Evolutionary conservation across 768 basidiomycete species (phyloP).

Genomic region (Tylopilus vinaceipallidus): DNA sequence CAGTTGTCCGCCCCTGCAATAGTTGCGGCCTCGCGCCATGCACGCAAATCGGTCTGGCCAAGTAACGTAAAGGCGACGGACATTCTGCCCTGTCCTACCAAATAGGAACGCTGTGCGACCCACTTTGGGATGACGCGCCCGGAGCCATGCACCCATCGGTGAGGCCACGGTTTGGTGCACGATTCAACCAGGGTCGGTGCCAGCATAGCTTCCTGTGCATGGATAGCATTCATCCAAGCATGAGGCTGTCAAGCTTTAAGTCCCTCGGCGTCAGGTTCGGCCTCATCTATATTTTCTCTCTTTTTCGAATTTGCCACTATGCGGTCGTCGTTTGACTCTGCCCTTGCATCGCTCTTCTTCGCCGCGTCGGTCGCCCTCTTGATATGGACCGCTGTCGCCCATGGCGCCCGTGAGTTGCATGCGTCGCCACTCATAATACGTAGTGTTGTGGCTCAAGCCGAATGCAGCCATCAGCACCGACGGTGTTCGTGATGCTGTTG

Average conservation of each 20-base stretch:
- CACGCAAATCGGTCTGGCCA: too few species aligned
- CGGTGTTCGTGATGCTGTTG: background rate
- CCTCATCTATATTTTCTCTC: too few species aligned
- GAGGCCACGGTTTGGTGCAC: background rate
- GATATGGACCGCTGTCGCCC: slow-evolving; percentile 5
- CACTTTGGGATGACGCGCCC: slow-evolving; percentile 4
- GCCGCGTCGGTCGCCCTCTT: background rate
- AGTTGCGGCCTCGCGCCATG: too few species aligned
- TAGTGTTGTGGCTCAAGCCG: background rate
- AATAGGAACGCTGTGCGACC: background rate
- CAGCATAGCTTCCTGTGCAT: too few species aligned
- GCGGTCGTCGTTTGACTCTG: background rate
- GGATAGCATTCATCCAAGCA: background rate
- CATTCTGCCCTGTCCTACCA: background rate
- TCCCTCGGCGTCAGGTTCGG: too few species aligned
- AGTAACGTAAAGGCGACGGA: slow-evolving; percentile 4
- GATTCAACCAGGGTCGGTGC: too few species aligned
- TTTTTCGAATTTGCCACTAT: background rate
- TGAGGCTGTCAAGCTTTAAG: background rate
- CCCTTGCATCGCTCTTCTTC: background rate
- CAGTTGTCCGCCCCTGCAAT: too few species aligned
- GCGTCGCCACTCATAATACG: background rate
- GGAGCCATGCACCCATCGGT: background rate
- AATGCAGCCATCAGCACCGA: slow-evolving; percentile 1
- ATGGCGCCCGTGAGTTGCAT: slow-evolving; percentile 11